phyloP scores from a whole-genome alignment of 305 asterid species.

The Solanum aculeatissimum region DNA sequence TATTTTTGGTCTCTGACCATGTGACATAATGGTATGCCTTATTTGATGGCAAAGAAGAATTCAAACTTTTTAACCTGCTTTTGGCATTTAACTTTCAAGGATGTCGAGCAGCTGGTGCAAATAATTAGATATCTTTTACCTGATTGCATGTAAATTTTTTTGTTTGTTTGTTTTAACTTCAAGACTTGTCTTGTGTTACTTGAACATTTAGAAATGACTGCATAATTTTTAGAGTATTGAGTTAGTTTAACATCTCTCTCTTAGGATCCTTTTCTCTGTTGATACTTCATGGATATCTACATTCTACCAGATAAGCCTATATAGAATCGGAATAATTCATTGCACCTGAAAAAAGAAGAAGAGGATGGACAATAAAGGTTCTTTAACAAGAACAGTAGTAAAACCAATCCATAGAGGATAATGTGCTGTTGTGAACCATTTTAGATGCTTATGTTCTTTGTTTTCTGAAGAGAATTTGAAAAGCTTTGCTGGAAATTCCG shows the following conservation, averaged over 20 bases:
- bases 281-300: not conserved
- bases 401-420: not conserved
- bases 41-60: not conserved
- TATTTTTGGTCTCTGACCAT: not conserved
- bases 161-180: not conserved
- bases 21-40: not conserved
- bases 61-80: not conserved
- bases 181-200: not conserved
- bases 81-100: not conserved
- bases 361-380: not conserved
- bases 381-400: not conserved
- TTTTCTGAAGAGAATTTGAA: not conserved
- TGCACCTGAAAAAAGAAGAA: not conserved
- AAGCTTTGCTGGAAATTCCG: not conserved
- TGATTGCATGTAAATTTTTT: not conserved
- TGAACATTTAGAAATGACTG: not conserved
- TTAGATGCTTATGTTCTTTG: not conserved
- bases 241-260: not conserved
- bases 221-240: not conserved
- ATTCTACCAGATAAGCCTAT: not conserved
- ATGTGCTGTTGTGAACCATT: not conserved
- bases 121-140: not conserved
- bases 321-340: not conserved
- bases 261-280: not conserved
- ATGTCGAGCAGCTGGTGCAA: not conserved